Evolutionary conservation across 768 basidiomycete genomes (phyloP).

Genomic region (Mycena alexandri): DNA sequence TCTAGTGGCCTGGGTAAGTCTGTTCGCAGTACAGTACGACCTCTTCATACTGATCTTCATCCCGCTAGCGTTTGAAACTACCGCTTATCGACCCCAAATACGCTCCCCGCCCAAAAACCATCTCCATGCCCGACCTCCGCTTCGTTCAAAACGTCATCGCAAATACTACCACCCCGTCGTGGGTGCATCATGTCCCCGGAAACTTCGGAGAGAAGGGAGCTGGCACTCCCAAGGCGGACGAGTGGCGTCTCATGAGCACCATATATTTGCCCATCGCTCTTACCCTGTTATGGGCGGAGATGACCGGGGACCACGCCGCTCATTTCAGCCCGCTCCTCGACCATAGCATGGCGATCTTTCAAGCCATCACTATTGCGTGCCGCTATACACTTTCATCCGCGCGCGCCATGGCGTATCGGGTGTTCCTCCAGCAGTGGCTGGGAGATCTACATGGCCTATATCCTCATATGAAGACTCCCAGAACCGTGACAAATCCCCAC

Average conservation of each 20-base stretch:
- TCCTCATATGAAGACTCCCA: slow-evolving; percentile 1
- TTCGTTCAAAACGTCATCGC: slow-evolving; percentile 42
- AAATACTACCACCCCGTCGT: slow-evolving; percentile 40
- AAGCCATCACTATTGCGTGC: slow-evolving; percentile 40
- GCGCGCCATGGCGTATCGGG: slow-evolving; percentile 28
- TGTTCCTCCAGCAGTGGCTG: slow-evolving; percentile 38
- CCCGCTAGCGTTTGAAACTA: no score
- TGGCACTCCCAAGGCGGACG: slow-evolving; percentile 51
- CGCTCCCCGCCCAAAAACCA: slow-evolving; percentile 17
- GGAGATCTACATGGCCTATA: neutral
- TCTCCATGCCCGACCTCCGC: slow-evolving; percentile 12
- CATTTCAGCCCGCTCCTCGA: slow-evolving; percentile 36
- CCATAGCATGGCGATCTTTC: slow-evolving; percentile 45
- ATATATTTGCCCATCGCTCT: slow-evolving; percentile 52
- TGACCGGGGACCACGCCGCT: slow-evolving; percentile 6
- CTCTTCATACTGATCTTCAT: neutral
- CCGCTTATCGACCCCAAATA: slow-evolving; percentile 34
- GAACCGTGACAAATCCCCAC: neutral
- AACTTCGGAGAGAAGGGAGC: slow-evolving; percentile 44
- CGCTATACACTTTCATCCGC: slow-evolving; percentile 19
- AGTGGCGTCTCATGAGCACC: slow-evolving; percentile 47
- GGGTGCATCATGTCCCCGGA: slow-evolving; percentile 43
- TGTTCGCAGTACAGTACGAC: neutral
- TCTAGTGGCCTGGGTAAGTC: slow-evolving; percentile 9
- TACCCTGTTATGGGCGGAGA: slow-evolving; percentile 46